Conservation (phyloP, 495 filamentous ascomycete genomes). For the Bombardia bombarda region DNA sequence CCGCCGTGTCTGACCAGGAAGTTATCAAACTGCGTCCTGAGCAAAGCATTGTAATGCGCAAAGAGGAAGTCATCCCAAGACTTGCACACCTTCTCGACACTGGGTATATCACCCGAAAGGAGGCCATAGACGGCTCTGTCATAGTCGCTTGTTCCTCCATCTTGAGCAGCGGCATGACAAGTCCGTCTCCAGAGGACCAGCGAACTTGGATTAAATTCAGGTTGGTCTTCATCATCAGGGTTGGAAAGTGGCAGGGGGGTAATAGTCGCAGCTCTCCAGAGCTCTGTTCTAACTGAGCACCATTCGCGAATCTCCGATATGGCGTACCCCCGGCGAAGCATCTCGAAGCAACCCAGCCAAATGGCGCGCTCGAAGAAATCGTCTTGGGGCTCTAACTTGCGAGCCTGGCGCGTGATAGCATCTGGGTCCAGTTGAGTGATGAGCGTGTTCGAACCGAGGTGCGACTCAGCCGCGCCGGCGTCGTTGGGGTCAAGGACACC, state of each 20-base stretch:
- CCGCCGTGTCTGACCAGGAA: conserved; percentile 46
- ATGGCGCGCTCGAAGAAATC: conserved; percentile 77
- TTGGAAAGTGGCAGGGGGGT: conserved; percentile 45
- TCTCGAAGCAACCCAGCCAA: conserved; percentile 84
- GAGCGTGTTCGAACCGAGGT: conserved; percentile 53
- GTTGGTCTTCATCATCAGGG: conserved; percentile 26
- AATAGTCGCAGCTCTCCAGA: conserved; percentile 73
- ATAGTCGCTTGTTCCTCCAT: conserved; percentile 60
- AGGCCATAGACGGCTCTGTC: conserved; percentile 86
- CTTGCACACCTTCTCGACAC: conserved; percentile 66
- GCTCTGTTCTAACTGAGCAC: conserved; percentile 68
- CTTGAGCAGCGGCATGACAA: conserved; percentile 67
- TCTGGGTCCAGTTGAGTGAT: conserved; percentile 95
- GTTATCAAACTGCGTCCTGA: conserved; percentile 60
- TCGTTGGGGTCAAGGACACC: conserved; percentile 54
- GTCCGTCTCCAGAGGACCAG: conserved; percentile 70
- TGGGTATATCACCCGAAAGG: conserved; percentile 71
- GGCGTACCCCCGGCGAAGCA: conserved; percentile 68
- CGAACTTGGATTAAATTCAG: conserved; percentile 36
- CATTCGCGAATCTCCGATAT: conserved; percentile 70
- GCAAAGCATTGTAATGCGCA: conserved; percentile 73
- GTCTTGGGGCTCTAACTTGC: conserved; percentile 68
- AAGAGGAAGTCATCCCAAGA: conserved; percentile 91
- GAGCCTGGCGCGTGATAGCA: conserved; percentile 68
- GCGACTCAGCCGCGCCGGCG: conserved; percentile 46